Evolutionary conservation across 208 protist species (phyloP), one percentile per base, ranked within the genome.

Genomic region (Wallacemonas sp.): DNA sequence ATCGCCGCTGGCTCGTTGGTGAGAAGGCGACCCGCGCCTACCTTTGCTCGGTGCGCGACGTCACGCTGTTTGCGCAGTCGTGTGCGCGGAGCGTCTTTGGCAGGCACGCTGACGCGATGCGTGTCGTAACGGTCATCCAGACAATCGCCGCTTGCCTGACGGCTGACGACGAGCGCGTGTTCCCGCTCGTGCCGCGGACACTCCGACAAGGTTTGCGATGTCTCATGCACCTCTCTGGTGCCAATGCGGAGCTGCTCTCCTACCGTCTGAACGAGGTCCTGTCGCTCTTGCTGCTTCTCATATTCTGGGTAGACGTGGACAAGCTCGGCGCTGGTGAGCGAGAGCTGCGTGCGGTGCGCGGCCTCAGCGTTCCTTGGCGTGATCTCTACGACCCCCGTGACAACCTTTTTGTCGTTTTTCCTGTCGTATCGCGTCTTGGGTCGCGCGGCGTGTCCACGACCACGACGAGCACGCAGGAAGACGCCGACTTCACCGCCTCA

Each of bases 271-370:
- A 61, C 13, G 63, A 76, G 17, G 73, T 81, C 13, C 58, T 46
- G 15, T 73, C 63, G 26, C 78, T 93, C 38, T 30, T 89, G 8
- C 63, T 78, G 9, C 68, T 82, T 6, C 55, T 91, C 29, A 71
- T 83, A 24, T 83, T 93, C 41, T 81, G 89, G 53, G 73, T 78
- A 1, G 80, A 84, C n/a, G 64, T 58, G 26, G 61, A 71, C 26
- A 60, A 45, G 6, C 58, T 63, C 64, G 2, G 59, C 74, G 52
- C 50, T 9, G 29, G 0, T 17, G 71, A 74, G 17, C 68, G 48
- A 3, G 29, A 70, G 41, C 63, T 69, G 24, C 33, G 73, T n/a
- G 66, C 60, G 27, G 68, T 70, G 42, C 58, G 70, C 39, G 29
- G 38, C 26, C 42, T 85, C 52, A 44, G 24, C 12, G 53, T 86